Evolutionary conservation across 179 eudicot genomes (phyloP).

Genomic region (Beta macrorhiza): DNA sequence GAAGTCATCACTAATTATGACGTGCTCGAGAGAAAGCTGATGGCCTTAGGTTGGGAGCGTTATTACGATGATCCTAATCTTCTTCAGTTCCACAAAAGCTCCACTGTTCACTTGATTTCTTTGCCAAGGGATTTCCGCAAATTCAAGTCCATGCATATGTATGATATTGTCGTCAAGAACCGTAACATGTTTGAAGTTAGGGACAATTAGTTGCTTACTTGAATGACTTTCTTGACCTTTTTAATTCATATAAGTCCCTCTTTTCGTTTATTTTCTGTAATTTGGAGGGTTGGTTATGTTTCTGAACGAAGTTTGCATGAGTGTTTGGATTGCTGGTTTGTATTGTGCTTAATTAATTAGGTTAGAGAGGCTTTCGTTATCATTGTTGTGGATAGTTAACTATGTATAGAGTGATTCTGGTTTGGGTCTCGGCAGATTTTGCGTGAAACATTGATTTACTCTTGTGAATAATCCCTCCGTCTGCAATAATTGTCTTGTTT

Average conservation of each 20-base stretch:
- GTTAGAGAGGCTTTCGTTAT: background rate
- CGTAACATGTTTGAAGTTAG: slow-evolving; percentile 47
- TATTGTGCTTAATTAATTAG: background rate
- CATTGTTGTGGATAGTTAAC: too few relatives aligned
- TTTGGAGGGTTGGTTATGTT: background rate
- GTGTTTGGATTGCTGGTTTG: background rate
- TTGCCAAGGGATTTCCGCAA: slow-evolving; percentile 43
- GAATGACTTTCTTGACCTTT: background rate
- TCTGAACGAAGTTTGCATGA: background rate
- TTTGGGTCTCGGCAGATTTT: too few relatives aligned
- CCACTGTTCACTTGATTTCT: slow-evolving; percentile 41
- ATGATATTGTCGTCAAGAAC: slow-evolving; percentile 50
- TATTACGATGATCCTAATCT: slow-evolving; percentile 36
- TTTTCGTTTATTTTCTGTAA: background rate
- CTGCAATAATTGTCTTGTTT: too few relatives aligned
- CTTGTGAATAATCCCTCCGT: too few relatives aligned
- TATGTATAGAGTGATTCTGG: too few relatives aligned
- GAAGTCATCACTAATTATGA: slow-evolving; percentile 34
- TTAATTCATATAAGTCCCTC: background rate
- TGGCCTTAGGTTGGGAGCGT: slow-evolving; percentile 42
- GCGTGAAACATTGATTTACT: too few relatives aligned
- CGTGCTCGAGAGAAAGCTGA: slow-evolving; percentile 27
- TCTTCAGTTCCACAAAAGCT: slow-evolving; percentile 39
- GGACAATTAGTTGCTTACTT: slow-evolving; percentile 21
- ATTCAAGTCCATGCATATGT: slow-evolving; percentile 49